Base-by-base conservation (phyloP, 352 stramenopile genomes). In the Hyaloperonospora brassicae region DNA sequence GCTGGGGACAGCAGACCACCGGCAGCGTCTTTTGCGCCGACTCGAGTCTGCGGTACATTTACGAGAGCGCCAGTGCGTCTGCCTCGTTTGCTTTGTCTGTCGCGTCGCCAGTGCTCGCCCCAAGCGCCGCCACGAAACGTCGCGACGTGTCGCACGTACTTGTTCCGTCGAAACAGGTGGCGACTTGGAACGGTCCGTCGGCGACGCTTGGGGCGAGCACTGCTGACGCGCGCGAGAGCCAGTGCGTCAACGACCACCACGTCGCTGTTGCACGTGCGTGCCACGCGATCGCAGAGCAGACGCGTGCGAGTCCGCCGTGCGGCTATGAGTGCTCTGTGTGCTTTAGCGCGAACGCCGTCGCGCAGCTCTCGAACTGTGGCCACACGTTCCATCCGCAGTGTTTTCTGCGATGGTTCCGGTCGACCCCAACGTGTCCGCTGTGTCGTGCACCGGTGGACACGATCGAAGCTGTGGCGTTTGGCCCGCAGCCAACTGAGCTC, bases 381-480 rank as follows among this genome's bases (percentile, higher is more conserved):
- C 82, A 92, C 61, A 85, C 78, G 41, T 90, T 92, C 68, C 82
- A 92, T 59, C 66, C 65, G 14, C 73, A 76, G 50, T 92, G 82
- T 59, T 92, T 92, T 52, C 52, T 90, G 21, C 64, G 82, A 11
- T 92, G 82, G 82, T 89, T 88, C 62, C 73, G 82, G 6, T 53
- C 64, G 9, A 90, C 90, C 52, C 73, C 76, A 0, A 85, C 73
- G 50, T 92, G 82, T 58, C 82, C 82, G 38, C 46, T 92, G 9
- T 92, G 82, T 55, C 79, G 82, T 21, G 74, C 70, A 0, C 42
- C 44, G 0, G 82, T 90, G 4, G 78, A 87, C 54, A 73, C 71
- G 49, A 61, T 91, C 31, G 68, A 86, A 34, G 40, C 84, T 11
- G 80, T 70, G 24, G 63, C 70, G 21, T 63, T 73, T 1, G 38